Conservation (phyloP, 345 rosid species). For the Populus pruinosa region DNA sequence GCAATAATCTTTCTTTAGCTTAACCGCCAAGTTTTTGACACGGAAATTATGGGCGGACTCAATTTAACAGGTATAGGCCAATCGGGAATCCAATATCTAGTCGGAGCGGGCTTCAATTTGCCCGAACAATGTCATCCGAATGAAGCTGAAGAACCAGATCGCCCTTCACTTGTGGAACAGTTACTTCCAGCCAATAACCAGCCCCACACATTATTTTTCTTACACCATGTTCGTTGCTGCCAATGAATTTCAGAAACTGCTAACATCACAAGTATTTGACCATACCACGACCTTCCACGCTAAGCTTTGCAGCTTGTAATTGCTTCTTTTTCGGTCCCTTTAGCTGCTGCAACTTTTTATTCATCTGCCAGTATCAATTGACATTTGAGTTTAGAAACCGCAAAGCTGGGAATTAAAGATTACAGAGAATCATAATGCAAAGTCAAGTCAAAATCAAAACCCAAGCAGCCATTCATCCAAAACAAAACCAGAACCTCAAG, state of each 20-base stretch:
- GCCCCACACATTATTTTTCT: background rate
- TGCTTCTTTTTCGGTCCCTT: constrained; percentile 92
- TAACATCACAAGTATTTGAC: constrained; percentile 63
- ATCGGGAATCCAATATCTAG: background rate
- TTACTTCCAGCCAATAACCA: background rate
- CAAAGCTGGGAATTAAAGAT: background rate
- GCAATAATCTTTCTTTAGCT: background rate
- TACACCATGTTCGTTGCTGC: background rate
- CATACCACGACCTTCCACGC: constrained; percentile 99
- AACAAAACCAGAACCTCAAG: background rate
- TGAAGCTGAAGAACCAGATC: background rate
- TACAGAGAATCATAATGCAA: background rate
- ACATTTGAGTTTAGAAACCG: background rate
- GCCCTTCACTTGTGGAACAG: background rate
- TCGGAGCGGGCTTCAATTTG: background rate
- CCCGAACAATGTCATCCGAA: background rate
- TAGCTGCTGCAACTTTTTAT: constrained; percentile 90
- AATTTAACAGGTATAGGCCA: background rate
- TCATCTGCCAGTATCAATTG: constrained; percentile 56
- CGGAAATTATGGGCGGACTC: background rate
- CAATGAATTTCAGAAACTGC: background rate
- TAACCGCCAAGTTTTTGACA: background rate
- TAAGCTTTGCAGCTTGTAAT: constrained; percentile 83
- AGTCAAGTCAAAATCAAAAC: background rate
- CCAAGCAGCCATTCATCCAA: background rate